Conservation (phyloP, 2,329 filamentous ascomycete species). For the Epichloe baconii region DNA sequence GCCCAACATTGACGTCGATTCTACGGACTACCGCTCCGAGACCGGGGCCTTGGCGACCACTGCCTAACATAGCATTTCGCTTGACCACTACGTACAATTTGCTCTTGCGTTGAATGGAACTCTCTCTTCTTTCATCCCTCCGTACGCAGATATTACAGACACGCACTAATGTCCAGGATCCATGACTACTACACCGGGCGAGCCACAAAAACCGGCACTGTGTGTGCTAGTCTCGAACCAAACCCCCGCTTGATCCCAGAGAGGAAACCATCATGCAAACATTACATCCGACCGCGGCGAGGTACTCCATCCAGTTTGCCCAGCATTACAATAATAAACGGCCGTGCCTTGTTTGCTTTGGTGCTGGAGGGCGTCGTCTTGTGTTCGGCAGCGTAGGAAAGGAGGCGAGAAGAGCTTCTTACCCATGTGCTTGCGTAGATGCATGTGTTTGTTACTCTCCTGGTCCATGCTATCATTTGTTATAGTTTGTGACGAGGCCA, state of each 20-base stretch:
- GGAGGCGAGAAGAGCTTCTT: neutral
- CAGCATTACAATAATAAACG: neutral
- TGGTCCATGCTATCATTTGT: neutral
- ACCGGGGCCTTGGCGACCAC: neutral
- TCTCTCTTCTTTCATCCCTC: neutral
- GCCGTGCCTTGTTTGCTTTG: neutral
- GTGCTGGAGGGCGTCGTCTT: neutral
- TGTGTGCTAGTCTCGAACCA: neutral
- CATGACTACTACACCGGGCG: neutral
- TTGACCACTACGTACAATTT: neutral
- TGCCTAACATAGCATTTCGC: neutral
- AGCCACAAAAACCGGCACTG: constrained; percentile 1
- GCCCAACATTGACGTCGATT: too few species aligned
- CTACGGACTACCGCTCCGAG: neutral
- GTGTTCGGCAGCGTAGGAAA: neutral
- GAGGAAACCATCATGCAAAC: constrained; percentile 1
- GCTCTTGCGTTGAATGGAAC: neutral
- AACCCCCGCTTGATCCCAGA: constrained; percentile 1
- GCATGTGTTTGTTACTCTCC: neutral
- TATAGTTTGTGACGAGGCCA: neutral
- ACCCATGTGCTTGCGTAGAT: neutral
- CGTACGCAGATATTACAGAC: neutral
- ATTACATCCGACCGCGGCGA: constrained; percentile 2
- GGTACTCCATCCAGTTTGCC: neutral
- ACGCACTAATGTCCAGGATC: neutral